Evolutionary conservation across 1,284 basidiomycete genomes (phyloP).

Genomic region (Sanguinoderma infundibulare): DNA sequence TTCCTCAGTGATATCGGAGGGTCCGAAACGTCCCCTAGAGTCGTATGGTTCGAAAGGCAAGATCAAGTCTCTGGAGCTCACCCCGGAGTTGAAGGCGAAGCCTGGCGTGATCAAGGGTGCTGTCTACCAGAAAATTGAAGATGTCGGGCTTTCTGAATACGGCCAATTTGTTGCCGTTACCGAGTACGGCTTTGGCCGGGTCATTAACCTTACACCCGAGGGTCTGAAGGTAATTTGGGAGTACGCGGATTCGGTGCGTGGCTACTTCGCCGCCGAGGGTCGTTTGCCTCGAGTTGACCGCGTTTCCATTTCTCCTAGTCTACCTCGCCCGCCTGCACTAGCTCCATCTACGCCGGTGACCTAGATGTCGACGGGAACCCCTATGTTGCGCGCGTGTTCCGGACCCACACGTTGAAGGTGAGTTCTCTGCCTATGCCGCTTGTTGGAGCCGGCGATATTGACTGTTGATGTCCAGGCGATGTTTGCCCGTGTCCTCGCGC

Average conservation of each 20-base stretch:
- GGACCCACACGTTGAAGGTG: conserved; percentile 66
- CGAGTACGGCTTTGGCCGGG: conserved; percentile 56
- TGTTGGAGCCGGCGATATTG: background rate
- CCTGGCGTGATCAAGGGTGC: conserved; percentile 46
- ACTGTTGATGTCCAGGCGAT: conserved; percentile 43
- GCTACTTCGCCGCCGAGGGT: conserved; percentile 5
- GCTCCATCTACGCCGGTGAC: conserved; percentile 65
- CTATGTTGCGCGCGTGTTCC: conserved; percentile 76
- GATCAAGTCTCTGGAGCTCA: conserved; percentile 57
- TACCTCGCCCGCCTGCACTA: conserved; percentile 43
- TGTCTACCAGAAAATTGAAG: conserved; percentile 53
- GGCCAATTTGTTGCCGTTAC: conserved; percentile 59
- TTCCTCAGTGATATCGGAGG: conserved; percentile 36
- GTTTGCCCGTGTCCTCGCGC: conserved; percentile 62
- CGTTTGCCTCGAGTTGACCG: background rate
- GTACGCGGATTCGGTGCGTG: conserved; percentile 61
- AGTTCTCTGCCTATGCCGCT: conserved; percentile 33
- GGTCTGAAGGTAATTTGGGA: conserved; percentile 56
- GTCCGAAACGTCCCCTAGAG: conserved; percentile 39
- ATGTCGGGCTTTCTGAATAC: conserved; percentile 53
- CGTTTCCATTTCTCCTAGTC: conserved; percentile 38
- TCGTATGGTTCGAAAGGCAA: conserved; percentile 75
- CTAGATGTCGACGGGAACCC: conserved; percentile 59
- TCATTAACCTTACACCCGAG: conserved; percentile 53
- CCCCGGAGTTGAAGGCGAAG: conserved; percentile 57